phyloP scores from a whole-genome alignment of 768 basidiomycete species.

The Lentinula detonsa region DNA sequence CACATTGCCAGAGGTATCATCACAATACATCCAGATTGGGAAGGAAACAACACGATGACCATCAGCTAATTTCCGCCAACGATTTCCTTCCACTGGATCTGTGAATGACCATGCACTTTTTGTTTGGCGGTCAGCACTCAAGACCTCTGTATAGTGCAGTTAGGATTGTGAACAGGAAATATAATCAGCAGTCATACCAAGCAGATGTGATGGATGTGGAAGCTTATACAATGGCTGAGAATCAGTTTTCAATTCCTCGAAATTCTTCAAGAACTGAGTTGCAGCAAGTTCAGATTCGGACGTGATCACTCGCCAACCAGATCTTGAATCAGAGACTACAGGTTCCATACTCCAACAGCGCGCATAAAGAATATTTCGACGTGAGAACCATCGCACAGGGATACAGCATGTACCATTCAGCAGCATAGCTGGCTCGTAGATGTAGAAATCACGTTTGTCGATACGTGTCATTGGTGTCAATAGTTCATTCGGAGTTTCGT shows the following conservation, averaged over 20 bases:
- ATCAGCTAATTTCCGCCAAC: background rate
- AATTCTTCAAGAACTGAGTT: too few species aligned
- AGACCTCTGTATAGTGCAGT: too few species aligned
- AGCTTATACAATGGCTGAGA: too few species aligned
- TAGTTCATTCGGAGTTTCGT: background rate
- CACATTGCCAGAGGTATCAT: conserved; percentile 21
- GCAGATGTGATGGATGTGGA: too few species aligned
- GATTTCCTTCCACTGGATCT: background rate
- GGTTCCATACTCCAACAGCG: conserved; percentile 1
- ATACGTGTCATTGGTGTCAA: background rate
- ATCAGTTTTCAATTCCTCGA: too few species aligned
- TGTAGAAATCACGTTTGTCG: conserved; percentile 4
- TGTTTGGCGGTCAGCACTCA: too few species aligned
- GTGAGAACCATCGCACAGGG: background rate
- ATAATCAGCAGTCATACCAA: too few species aligned
- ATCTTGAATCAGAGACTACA: background rate
- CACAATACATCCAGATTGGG: conserved; percentile 16
- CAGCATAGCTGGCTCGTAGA: background rate
- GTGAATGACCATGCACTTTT: too few species aligned
- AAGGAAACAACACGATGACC: conserved; percentile 8
- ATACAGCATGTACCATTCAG: background rate
- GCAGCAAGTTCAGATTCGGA: too few species aligned
- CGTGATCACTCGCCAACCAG: too few species aligned
- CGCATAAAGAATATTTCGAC: background rate
- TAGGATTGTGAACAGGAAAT: too few species aligned